These are phyloP conservation scores for Glebionis coronaria DNA, from an alignment of 129 eudicot genomes.

Conservation along the genomic window DNA sequence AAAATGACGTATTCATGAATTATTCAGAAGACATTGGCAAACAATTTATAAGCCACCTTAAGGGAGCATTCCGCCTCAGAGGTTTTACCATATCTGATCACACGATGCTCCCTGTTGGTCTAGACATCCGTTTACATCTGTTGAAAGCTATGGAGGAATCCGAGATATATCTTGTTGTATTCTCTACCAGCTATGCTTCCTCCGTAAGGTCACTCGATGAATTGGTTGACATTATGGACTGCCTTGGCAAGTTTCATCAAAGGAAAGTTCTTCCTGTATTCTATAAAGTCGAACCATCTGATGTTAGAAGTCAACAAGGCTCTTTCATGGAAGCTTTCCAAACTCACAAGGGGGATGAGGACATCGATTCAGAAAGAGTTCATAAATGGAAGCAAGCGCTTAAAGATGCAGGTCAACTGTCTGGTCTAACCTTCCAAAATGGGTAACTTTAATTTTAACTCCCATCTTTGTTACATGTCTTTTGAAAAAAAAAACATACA, in stretches of 20 bases:
- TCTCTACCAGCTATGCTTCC: conserved; percentile 15
- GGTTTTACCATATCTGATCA: conserved; percentile 15
- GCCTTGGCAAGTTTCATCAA: not conserved
- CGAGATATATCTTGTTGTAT: conserved; percentile 18
- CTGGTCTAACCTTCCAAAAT: no score
- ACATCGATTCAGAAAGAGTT: not conserved
- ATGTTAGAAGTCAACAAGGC: conserved; percentile 16
- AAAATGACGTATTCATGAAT: conserved; percentile 8
- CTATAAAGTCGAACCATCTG: conserved; percentile 18
- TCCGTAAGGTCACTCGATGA: conserved; percentile 21
- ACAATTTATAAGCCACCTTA: conserved; percentile 19
- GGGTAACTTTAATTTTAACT: not conserved
- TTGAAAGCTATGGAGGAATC: conserved; percentile 19
- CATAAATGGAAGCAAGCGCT: conserved; percentile 19
- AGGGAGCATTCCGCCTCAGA: not conserved
- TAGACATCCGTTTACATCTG: not conserved
- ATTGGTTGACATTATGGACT: conserved; percentile 10
- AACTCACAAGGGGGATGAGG: not conserved
- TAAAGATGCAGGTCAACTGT: conserved; percentile 15
- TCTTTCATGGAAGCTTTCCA: conserved; percentile 16
- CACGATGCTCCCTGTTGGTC: conserved; percentile 10
- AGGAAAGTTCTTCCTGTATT: conserved; percentile 21
- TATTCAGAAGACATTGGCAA: conserved; percentile 19
- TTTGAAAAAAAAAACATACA: not conserved
- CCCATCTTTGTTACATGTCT: not conserved